Conservation (phyloP, 208 protist species). For the Wallacemonas collosoma region DNA sequence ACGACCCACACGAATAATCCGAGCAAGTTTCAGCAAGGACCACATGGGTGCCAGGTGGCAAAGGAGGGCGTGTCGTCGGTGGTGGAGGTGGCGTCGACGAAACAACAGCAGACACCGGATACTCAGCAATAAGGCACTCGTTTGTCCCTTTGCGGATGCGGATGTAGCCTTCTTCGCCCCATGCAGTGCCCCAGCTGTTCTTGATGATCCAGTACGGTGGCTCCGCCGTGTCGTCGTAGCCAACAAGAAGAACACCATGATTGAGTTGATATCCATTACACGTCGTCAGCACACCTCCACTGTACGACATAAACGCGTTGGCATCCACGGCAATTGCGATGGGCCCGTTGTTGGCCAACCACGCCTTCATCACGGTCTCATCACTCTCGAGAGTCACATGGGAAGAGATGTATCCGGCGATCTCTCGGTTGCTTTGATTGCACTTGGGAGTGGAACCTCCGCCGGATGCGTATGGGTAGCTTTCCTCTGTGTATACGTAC, state of each 20-base stretch:
- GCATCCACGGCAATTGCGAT: constrained; percentile 89
- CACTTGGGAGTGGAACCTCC: constrained; percentile 37
- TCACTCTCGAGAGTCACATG: constrained; percentile 56
- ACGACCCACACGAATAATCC: constrained; percentile 22
- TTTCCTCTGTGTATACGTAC: constrained; percentile 63
- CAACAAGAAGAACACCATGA: constrained; percentile 83
- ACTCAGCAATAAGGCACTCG: constrained; percentile 44
- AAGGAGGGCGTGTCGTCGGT: constrained; percentile 16
- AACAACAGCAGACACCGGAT: constrained; percentile 24
- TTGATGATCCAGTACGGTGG: constrained; percentile 89
- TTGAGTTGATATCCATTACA: constrained; percentile 51
- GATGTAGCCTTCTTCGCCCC: constrained; percentile 83
- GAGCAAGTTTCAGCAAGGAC: constrained; percentile 29
- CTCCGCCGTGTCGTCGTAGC: constrained; percentile 55
- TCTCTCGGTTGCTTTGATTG: constrained; percentile 32
- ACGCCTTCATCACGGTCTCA: constrained; percentile 67
- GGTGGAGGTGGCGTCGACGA: constrained; percentile 7
- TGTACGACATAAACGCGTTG: constrained; percentile 55
- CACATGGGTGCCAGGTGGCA: constrained; percentile 15
- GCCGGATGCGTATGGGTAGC: constrained; percentile 83
- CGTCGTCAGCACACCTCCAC: constrained; percentile 52
- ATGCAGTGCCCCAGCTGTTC: constrained; percentile 79
- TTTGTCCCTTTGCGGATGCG: constrained; percentile 55
- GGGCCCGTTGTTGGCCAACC: constrained; percentile 69
- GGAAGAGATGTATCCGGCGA: constrained; percentile 57